These are phyloP conservation scores for Polygonum maritimum DNA, from an alignment of 148 eudicot genomes.

Conservation along the genomic window DNA sequence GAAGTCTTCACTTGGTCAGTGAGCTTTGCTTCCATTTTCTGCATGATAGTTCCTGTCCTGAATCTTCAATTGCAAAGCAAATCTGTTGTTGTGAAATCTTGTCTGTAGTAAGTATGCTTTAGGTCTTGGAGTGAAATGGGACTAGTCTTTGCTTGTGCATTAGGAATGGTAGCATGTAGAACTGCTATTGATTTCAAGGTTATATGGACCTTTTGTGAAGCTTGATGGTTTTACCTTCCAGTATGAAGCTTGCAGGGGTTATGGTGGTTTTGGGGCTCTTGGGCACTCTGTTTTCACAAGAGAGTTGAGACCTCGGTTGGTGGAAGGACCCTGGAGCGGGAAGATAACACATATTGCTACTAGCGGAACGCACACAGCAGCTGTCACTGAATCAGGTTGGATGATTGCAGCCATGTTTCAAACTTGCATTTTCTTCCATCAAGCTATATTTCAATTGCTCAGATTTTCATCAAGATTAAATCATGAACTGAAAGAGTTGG, in stretches of 20 bases:
- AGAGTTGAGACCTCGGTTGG: conserved; percentile 75
- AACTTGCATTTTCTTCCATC: neutral
- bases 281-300: conserved; percentile 84
- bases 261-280: conserved; percentile 98
- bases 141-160: neutral
- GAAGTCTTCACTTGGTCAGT: conserved; percentile 80
- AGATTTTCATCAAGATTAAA: neutral
- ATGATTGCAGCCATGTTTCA: neutral
- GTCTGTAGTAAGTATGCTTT: neutral
- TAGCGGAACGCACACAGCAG: conserved; percentile 93
- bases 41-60: neutral
- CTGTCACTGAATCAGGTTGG: conserved; percentile 71
- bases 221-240: conserved; percentile 34
- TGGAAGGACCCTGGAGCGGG: conserved; percentile 72
- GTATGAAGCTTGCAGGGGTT: conserved; percentile 92
- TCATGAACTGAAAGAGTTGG: neutral
- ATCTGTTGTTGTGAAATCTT: neutral
- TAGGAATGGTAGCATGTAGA: neutral
- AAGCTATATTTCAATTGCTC: neutral
- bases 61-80: neutral
- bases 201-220: conserved; percentile 10
- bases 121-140: neutral
- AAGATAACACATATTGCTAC: conserved; percentile 66
- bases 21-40: neutral
- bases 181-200: neutral